Percentiles rank a stretch among this genome's conserved stretches.
Conservation (phyloP, 352 stramenopile genomes). For the Phytophthora fragariaefolia region DNA sequence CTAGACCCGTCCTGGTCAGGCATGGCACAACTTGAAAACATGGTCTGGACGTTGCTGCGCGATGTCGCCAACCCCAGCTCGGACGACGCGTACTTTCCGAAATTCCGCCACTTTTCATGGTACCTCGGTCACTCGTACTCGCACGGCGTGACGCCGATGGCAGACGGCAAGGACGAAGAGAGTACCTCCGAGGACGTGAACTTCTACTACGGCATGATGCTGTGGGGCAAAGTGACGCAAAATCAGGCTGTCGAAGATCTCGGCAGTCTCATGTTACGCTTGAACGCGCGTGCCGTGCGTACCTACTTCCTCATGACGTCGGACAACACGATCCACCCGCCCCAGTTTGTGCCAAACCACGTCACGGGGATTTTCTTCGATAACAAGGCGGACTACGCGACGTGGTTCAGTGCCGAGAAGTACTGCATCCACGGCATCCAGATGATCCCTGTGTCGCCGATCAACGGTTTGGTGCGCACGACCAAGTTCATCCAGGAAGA, state of each 20-base stretch:
- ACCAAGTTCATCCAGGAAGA: slow-evolving; percentile 70
- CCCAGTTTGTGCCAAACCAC: slow-evolving; percentile 74
- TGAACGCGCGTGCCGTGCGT: slow-evolving; percentile 67
- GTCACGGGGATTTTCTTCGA: slow-evolving; percentile 83
- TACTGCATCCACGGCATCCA: slow-evolving; percentile 86
- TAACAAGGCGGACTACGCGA: slow-evolving; percentile 81
- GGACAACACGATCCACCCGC: slow-evolving; percentile 70
- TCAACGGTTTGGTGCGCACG: slow-evolving; percentile 74
- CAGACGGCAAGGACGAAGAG: slow-evolving; percentile 81
- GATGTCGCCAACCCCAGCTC: slow-evolving; percentile 76
- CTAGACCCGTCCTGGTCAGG: slow-evolving; percentile 65
- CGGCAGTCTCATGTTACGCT: slow-evolving; percentile 74
- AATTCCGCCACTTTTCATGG: slow-evolving; percentile 83
- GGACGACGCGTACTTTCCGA: slow-evolving; percentile 67
- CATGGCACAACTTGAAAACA: slow-evolving; percentile 64
- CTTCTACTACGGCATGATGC: slow-evolving; percentile 83
- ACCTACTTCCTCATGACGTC: slow-evolving; percentile 84
- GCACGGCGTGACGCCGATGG: slow-evolving; percentile 69
- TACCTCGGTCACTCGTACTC: slow-evolving; percentile 81
- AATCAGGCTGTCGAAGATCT: slow-evolving; percentile 71
- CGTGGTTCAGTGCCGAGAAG: slow-evolving; percentile 82
- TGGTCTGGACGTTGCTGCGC: slow-evolving; percentile 72
- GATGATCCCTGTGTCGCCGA: slow-evolving; percentile 80
- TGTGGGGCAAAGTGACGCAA: slow-evolving; percentile 70
- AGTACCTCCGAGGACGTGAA: slow-evolving; percentile 83